Evolutionary conservation across 2,329 filamentous ascomycete species (phyloP).

Genomic region (Simplicillium sp.): DNA sequence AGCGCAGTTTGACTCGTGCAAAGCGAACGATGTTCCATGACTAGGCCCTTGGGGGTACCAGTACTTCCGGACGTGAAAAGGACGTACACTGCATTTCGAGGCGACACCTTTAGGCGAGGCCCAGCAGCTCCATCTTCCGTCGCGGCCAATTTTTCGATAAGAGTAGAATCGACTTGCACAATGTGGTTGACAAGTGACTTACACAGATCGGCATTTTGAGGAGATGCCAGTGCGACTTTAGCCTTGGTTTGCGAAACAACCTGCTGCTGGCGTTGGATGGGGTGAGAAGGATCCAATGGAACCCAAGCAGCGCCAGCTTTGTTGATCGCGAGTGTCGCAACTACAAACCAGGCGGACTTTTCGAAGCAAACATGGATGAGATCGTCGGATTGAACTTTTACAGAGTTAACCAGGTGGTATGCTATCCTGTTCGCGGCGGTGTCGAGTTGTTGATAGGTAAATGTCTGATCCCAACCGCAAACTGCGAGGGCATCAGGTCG

Average conservation of each 20-base stretch:
- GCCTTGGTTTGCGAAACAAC: constrained; percentile 11
- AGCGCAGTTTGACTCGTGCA: constrained; percentile 8
- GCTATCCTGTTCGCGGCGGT: background rate
- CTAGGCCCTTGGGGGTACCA: constrained; percentile 39
- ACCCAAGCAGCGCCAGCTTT: background rate
- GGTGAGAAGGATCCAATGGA: background rate
- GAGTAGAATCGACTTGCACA: background rate
- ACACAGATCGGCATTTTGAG: constrained; percentile 3
- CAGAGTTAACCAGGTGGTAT: background rate
- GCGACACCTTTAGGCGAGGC: background rate
- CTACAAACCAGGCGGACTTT: background rate
- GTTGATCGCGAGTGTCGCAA: background rate
- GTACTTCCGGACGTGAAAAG: constrained; percentile 49
- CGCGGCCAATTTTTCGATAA: background rate
- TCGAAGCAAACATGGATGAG: background rate
- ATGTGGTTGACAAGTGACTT: constrained; percentile 2
- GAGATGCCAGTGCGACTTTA: constrained; percentile 10
- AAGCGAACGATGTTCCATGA: constrained; percentile 16
- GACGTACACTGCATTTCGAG: constrained; percentile 16
- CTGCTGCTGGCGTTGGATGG: constrained; percentile 5
- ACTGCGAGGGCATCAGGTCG: background rate
- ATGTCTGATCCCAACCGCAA: constrained; percentile 2
- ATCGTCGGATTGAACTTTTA: background rate
- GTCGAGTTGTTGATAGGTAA: constrained; percentile 3
- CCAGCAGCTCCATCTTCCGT: background rate